phyloP scores from a whole-genome alignment of 257 asterid genomes.

The Linaria vulgaris region DNA sequence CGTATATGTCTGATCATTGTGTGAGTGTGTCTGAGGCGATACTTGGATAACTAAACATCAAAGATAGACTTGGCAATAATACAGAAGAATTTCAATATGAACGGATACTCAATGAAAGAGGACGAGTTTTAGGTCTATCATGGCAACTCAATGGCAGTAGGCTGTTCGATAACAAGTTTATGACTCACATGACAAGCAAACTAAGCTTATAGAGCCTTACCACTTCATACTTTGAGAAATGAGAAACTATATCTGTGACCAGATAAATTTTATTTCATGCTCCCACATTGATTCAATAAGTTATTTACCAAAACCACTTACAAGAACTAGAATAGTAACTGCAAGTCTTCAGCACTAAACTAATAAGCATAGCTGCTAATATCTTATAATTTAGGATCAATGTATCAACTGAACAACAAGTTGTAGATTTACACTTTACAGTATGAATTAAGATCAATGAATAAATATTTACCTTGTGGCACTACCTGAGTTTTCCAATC shows the following conservation, averaged over 20 bases:
- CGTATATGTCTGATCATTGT: not conserved
- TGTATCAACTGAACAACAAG: no score
- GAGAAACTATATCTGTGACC: not conserved
- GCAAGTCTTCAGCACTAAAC: not conserved
- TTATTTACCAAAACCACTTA: conserved; percentile 5
- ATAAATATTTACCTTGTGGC: conserved; percentile 22
- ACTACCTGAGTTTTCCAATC: conserved; percentile 4
- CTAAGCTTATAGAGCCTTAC: not conserved
- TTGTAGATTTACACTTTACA: not conserved
- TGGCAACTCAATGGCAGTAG: conserved; percentile 1
- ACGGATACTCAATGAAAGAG: not conserved
- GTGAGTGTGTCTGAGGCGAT: not conserved
- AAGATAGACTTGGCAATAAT: conserved; percentile 2
- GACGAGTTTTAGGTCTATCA: conserved; percentile 13
- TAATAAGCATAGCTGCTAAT: conserved; percentile 11
- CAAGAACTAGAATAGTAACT: not conserved
- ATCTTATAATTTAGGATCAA: no score
- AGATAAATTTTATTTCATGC: not conserved
- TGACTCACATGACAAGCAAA: conserved; percentile 17
- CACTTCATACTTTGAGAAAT: not conserved
- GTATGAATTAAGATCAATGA: conserved; percentile 12
- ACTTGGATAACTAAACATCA: not conserved
- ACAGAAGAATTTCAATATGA: conserved; percentile 9
- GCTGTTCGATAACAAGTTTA: not conserved
- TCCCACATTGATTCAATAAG: conserved; percentile 2